A percentile compares a stretch with the other conserved stretches of the same genome.
Evolutionary conservation across 169 alveolate species (phyloP).

Genomic region (Prorocentrum cordatum): DNA sequence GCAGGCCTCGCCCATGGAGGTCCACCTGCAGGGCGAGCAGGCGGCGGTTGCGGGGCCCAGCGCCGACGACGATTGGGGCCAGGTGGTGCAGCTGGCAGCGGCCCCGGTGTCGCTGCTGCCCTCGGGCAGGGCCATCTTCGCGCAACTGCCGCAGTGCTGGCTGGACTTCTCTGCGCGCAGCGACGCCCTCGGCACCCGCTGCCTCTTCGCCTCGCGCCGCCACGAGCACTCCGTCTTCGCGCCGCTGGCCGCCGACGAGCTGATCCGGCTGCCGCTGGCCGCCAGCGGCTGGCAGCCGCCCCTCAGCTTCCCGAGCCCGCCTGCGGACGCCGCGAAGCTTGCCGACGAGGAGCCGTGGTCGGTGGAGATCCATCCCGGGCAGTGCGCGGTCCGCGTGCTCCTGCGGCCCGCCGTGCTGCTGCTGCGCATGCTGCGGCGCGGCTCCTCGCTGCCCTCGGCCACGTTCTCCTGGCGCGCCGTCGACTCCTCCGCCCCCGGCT

Average conservation of each 20-base stretch:
- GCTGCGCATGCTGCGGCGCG: constrained; percentile 34
- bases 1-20: too few species aligned
- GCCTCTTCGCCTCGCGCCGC: constrained; percentile 30
- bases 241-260: not conserved
- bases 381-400: not conserved
- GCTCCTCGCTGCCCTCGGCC: constrained; percentile 4
- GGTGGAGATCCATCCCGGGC: constrained; percentile 6
- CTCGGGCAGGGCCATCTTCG: too few species aligned
- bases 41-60: too few species aligned
- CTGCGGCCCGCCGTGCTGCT: constrained; percentile 13
- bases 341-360: not conserved
- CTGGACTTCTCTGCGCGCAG: too few species aligned
- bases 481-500: too few species aligned
- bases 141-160: too few species aligned
- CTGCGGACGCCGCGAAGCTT: not conserved
- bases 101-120: too few species aligned
- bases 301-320: not conserved
- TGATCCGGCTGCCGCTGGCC: constrained; percentile 8
- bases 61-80: too few species aligned
- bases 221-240: constrained; percentile 31
- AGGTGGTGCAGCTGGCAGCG: too few species aligned
- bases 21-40: too few species aligned
- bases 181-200: too few species aligned
- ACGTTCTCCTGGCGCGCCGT: constrained; percentile 24
- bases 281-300: constrained; percentile 16